Conservation (phyloP, 176 grass and related monocot species). For the Alloteropsis semialata region DNA sequence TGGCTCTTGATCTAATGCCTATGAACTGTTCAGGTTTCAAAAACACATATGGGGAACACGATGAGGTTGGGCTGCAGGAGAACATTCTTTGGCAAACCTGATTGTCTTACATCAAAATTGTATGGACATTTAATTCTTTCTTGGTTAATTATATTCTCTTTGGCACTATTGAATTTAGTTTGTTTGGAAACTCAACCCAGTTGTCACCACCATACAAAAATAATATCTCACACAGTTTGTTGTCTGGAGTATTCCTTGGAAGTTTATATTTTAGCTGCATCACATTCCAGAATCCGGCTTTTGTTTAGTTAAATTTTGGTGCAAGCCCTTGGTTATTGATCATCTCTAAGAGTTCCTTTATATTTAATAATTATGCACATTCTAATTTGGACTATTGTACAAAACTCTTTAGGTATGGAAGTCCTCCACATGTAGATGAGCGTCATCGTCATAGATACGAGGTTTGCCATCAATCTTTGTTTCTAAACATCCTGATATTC, state of each 20-base stretch:
- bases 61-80: constrained; percentile 86
- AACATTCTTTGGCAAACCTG: constrained; percentile 66
- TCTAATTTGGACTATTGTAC: constrained; percentile 29
- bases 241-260: background rate
- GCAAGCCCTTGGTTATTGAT: background rate
- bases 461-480: constrained; percentile 42
- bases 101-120: constrained; percentile 81
- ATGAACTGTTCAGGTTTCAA: constrained; percentile 67
- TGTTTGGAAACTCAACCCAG: background rate
- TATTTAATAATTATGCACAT: constrained; percentile 3
- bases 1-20: background rate
- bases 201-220: background rate
- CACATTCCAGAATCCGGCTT: background rate
- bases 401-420: constrained; percentile 65
- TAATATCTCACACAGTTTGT: background rate
- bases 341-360: background rate
- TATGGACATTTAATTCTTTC: constrained; percentile 29
- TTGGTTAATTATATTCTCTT: constrained; percentile 1
- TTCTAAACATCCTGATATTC: constrained; percentile 11
- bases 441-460: constrained; percentile 98
- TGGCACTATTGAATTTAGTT: background rate
- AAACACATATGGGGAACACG: constrained; percentile 95
- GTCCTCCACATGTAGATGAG: constrained; percentile 75
- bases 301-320: background rate
- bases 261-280: background rate